Base-by-base conservation (phyloP, 2,329 filamentous ascomycete genomes). In the Xenosphaeropsis pyriputrescens region DNA sequence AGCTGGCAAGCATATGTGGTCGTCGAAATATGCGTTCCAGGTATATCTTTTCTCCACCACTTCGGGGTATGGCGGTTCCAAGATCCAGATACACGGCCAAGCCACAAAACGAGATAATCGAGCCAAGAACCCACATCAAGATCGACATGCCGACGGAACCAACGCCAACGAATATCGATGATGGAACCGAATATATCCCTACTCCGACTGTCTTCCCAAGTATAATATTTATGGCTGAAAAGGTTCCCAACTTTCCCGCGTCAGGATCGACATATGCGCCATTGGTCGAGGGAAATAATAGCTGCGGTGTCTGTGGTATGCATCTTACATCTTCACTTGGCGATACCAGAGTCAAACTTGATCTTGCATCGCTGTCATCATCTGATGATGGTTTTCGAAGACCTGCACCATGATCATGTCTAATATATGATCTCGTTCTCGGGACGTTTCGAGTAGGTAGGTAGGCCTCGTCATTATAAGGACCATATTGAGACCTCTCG, bases 111-210 rank as follows among this genome's bases (percentile, higher is more conserved):
- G 61, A 62, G 29, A 67, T 60, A 9, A 63, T 42, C 18, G 55
- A 57, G 22, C 67, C 70, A 8, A 72, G 52, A 1, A 70, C 59
- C 71, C 71, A 75, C 15, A 75, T 52, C 34, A 69, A 56, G 12
- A 75, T 52, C 6, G 63, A 59, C 33, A 70, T 61, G 2, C 70
- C 70, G 4, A 73, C 69, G 6, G 63, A 71, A 0, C 70, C 69
- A 2, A 68, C 64, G 1, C 65, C 63, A 6, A 61, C 59, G 41
- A 70, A 70, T 35, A 75, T 68, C n/a, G 68, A 67, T 2, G 65
- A 65, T 1, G 70, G 70, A 1, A 70, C 70, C 1, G 69, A 70
- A 47, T 72, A 75, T 17, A 70, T 56, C 43, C 64, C 58, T 8
- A 62, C 53, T 2, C 62, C 62, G 17, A 64, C 46, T 1, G 56